phyloP scores from a whole-genome alignment of 164 flowering plant genomes.

The Macadamia tetraphylla region DNA sequence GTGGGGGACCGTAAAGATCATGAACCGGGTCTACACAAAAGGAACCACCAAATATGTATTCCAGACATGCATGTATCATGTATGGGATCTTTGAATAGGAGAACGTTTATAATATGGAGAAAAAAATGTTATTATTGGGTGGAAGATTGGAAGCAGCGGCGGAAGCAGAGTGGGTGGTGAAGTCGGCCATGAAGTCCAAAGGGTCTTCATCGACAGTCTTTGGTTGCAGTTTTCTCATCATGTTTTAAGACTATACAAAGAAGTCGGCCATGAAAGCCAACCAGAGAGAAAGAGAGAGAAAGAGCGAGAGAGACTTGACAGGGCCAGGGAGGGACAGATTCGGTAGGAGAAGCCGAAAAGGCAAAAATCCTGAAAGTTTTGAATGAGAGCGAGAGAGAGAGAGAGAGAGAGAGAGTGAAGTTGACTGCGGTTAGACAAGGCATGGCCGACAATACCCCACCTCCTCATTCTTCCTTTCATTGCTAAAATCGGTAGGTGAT shows the following conservation, averaged over 20 bases:
- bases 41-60: no score
- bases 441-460: slow-evolving; percentile 3
- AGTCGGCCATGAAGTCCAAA: background rate
- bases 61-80: no score
- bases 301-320: background rate
- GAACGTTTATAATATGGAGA: no score
- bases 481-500: no score
- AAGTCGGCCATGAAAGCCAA: no score
- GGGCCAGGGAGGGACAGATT: background rate
- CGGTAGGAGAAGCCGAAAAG: background rate
- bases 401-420: no score
- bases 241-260: no score
- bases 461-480: no score
- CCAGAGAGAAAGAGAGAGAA: background rate
- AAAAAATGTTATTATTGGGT: background rate
- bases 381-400: background rate
- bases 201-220: background rate
- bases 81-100: no score
- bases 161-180: background rate
- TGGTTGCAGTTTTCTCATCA: no score
- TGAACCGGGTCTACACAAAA: no score
- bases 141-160: background rate
- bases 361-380: background rate
- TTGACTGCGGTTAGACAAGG: background rate
- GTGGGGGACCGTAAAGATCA: no score